Base-by-base conservation (phyloP, 2,329 filamentous ascomycete genomes). In the Pezicula rhizophila region DNA sequence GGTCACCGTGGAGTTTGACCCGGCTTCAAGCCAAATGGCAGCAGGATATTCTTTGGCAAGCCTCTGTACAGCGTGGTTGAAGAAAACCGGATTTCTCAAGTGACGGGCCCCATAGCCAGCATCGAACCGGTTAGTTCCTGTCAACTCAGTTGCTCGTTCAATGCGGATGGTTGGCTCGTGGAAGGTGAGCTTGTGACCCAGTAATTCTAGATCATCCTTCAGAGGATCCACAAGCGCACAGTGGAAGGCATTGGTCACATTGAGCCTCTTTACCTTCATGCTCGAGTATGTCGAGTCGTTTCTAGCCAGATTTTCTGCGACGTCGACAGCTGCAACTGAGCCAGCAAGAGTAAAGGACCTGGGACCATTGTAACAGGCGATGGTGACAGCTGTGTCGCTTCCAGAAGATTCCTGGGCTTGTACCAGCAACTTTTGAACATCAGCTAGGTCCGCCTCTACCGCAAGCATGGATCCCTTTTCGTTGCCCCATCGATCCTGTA, bases 391-490 rank as follows among this genome's bases (percentile, higher is more conserved):
- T 38, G 34, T 18, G 8, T 12, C 49, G 42, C 8, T 49, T 26
- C 17, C 6, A 10, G 5, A 12, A 53, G 8, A 10, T 38, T n/a
- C 8, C 34, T 38, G 14, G 34, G 14, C 34, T 38, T 6, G 18
- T 12, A 6, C 34, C 12, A 38, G 34, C 2, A 38, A 7, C 34
- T 38, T 38, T 18, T 38, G 8, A 8, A 38, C 34, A n/a, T 38
- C 12, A 2, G 8, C 34, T 10, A 38, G 18, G 37, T 68, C 63
- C 0, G 60, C 66, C 40, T 70, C 61, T 1, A 72, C 48, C 0
- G 66, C 61, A 35, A 74, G 51, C 71, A 74, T 74, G 4, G 60
- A 51, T 0, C 67, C 67, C 0, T 49, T 26, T 26, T 69, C 66
- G 4, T 23, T 8, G 1, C 62, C 65, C 64, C 67, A 70, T 2